phyloP scores from a whole-genome alignment of 371 early-diverging fungal genomes.

The Zychaea mexicana region DNA sequence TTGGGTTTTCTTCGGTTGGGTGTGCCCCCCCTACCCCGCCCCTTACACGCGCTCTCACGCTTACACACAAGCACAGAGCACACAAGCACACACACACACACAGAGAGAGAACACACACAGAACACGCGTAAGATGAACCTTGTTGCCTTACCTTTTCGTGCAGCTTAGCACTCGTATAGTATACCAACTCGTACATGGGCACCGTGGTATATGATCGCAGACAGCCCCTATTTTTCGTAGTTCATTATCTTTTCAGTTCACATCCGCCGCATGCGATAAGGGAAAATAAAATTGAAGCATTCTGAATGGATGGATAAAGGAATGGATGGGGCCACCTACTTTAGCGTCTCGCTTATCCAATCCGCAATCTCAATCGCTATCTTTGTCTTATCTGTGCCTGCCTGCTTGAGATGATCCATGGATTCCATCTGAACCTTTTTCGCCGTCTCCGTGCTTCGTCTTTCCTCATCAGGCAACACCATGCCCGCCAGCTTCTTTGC shows the following conservation, averaged over 20 bases:
- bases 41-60: too few relatives aligned
- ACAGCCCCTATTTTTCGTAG: constrained; percentile 33
- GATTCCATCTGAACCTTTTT: constrained; percentile 40
- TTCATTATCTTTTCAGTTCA: background rate
- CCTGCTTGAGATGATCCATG: constrained; percentile 34
- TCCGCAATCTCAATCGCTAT: constrained; percentile 57
- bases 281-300: background rate
- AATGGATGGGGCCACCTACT: constrained; percentile 26
- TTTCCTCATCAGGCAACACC: constrained; percentile 30
- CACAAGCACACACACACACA: too few relatives aligned
- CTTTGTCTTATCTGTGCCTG: constrained; percentile 38
- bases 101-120: background rate
- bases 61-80: too few relatives aligned
- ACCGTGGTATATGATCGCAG: constrained; percentile 56
- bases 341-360: constrained; percentile 34
- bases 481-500: constrained; percentile 37
- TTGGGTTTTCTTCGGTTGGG: too few relatives aligned
- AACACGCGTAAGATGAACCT: background rate
- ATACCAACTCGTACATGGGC: constrained; percentile 75
- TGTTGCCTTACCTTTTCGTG: constrained; percentile 74
- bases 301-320: background rate
- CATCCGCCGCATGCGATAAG: background rate
- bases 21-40: background rate
- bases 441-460: constrained; percentile 54
- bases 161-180: constrained; percentile 68